Evolutionary conservation across 163 green algal species (phyloP).

Genomic region (Scenedesmus sp.): DNA sequence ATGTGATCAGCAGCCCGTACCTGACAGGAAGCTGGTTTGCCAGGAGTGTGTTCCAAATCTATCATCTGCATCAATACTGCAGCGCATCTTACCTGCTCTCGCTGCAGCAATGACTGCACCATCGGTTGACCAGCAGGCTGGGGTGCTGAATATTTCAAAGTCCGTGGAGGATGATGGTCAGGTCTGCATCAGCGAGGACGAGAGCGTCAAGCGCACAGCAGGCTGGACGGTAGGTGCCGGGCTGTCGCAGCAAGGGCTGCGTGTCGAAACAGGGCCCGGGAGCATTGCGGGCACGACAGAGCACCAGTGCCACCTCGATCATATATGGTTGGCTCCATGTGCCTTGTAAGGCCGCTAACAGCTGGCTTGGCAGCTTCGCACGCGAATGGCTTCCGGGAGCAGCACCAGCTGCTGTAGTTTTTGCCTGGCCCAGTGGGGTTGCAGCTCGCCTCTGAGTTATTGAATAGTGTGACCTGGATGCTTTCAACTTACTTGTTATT

Average conservation of each 20-base stretch:
- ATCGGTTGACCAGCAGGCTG: not conserved
- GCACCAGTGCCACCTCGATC: not conserved
- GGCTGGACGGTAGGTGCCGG: not conserved
- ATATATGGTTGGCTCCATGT: not conserved
- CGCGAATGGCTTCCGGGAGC: not conserved
- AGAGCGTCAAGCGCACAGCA: not conserved
- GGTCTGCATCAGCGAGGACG: not conserved
- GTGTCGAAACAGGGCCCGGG: not conserved
- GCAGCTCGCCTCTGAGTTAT: no score
- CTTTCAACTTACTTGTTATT: no score
- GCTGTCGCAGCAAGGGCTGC: not conserved
- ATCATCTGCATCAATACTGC: not conserved
- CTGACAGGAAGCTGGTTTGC: not conserved
- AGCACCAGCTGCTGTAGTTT: not conserved
- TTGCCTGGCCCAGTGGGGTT: no score
- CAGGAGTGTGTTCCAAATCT: not conserved
- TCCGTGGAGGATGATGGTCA: not conserved
- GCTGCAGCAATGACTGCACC: not conserved
- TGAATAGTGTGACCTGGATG: no score
- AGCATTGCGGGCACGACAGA: not conserved
- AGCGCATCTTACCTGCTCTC: no score
- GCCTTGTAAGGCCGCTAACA: not conserved
- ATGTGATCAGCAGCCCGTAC: not conserved
- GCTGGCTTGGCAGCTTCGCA: no score
- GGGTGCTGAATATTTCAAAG: not conserved